Conservation (phyloP, 2,329 filamentous ascomycete genomes). For the Aspergillus sp. region DNA sequence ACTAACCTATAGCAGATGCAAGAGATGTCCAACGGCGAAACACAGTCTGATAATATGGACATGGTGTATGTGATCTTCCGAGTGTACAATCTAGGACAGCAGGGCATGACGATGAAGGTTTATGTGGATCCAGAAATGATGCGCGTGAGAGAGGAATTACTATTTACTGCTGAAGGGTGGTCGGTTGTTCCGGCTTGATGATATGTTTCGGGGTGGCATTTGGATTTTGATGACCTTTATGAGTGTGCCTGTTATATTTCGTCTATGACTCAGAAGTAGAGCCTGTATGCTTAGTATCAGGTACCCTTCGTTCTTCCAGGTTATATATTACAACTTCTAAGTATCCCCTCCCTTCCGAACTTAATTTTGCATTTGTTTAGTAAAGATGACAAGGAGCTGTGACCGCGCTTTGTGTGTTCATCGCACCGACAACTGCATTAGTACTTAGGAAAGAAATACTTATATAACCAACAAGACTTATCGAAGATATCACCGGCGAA, state of each 20-base stretch:
- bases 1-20: slow-evolving; percentile 10
- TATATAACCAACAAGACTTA: too few relatives aligned
- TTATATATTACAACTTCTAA: neutral
- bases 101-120: slow-evolving; percentile 35
- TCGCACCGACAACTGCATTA: too few relatives aligned
- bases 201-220: neutral
- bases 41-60: neutral
- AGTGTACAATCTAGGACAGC: slow-evolving; percentile 41
- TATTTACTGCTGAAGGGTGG: slow-evolving; percentile 17
- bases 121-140: slow-evolving; percentile 44
- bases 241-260: neutral
- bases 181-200: slow-evolving; percentile 10
- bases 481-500: too few relatives aligned
- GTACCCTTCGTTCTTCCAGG: neutral
- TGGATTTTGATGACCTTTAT: neutral
- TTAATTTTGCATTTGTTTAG: too few relatives aligned
- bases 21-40: neutral
- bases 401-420: too few relatives aligned
- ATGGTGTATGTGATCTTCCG: slow-evolving; percentile 47
- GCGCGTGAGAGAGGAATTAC: slow-evolving; percentile 6
- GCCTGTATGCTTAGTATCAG: neutral
- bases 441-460: too few relatives aligned
- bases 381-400: too few relatives aligned
- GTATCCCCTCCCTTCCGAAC: neutral
- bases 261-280: neutral